These are phyloP conservation scores for Vigna angularis DNA, from an alignment of 306 rosid genomes.

Conservation along the genomic window DNA sequence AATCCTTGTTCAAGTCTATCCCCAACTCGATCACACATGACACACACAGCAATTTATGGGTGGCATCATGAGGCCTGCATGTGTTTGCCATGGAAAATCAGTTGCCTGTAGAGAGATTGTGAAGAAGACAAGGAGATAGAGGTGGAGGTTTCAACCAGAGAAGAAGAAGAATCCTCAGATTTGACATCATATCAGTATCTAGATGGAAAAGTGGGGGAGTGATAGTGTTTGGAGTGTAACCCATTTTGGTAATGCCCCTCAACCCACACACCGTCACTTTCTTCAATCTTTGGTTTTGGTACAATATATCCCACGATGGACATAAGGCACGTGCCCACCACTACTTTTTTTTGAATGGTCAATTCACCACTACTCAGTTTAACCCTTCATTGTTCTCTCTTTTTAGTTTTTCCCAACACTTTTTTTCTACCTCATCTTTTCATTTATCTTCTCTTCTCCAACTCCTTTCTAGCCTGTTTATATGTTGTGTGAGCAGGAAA, in stretches of 20 bases:
- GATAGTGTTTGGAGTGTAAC: conserved; percentile 42
- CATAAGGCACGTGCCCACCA: conserved; percentile 40
- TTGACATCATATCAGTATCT: conserved; percentile 11
- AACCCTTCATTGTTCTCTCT: background rate
- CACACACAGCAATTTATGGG: conserved; percentile 14
- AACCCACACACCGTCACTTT: conserved; percentile 30
- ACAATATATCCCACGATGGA: conserved; percentile 28
- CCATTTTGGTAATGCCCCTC: conserved; percentile 40
- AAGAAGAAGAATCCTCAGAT: background rate
- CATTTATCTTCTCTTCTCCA: background rate
- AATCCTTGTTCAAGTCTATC: conserved; percentile 7
- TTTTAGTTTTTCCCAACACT: background rate
- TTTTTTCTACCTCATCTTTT: background rate
- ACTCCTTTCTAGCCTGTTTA: conserved; percentile 13
- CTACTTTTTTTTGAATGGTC: conserved; percentile 4
- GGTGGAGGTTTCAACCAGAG: conserved; percentile 25
- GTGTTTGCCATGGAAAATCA: conserved; percentile 35
- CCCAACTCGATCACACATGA: conserved; percentile 14
- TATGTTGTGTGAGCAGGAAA: conserved; percentile 39
- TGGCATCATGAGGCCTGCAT: conserved; percentile 39
- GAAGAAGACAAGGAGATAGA: background rate
- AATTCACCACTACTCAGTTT: conserved; percentile 10
- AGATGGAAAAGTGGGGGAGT: conserved; percentile 28
- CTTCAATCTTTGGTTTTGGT: conserved; percentile 27
- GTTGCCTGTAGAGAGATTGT: background rate